Percentiles rank a stretch among this genome's conserved stretches.
Conservation (phyloP, 768 basidiomycete genomes). For the Plicaturopsis crispa region DNA sequence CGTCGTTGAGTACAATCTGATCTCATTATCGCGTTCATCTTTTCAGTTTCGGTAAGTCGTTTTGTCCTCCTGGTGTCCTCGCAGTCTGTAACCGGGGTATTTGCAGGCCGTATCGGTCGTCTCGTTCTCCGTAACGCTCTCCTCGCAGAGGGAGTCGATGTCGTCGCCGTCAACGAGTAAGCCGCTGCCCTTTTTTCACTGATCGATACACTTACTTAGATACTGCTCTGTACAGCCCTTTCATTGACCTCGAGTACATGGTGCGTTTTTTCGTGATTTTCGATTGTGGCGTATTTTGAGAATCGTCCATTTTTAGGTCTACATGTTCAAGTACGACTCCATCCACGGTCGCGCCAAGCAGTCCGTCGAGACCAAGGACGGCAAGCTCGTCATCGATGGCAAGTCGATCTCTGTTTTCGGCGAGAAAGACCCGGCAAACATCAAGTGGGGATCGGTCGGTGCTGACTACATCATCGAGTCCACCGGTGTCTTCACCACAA, state of each 20-base stretch:
- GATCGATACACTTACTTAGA: not conserved
- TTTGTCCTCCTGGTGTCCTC: no score
- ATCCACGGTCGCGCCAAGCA: constrained; percentile 93
- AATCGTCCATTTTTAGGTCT: constrained; percentile 51
- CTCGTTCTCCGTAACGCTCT: constrained; percentile 96
- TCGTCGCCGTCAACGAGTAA: constrained; percentile 93
- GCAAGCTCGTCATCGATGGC: constrained; percentile 84
- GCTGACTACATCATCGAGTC: constrained; percentile 96
- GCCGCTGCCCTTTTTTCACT: constrained; percentile 19
- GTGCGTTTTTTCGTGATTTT: constrained; percentile 28
- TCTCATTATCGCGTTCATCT: constrained; percentile 8
- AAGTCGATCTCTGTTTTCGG: constrained; percentile 70
- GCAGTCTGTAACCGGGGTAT: not conserved
- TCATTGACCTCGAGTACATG: constrained; percentile 98
- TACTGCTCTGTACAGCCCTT: constrained; percentile 65
- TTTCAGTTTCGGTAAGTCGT: constrained; percentile 65
- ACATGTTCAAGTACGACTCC: constrained; percentile 98
- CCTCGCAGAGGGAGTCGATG: constrained; percentile 61
- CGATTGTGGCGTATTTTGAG: constrained; percentile 3
- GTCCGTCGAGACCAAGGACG: constrained; percentile 70
- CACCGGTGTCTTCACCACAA: constrained; percentile 98
- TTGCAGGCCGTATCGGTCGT: constrained; percentile 94
- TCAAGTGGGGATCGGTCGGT: constrained; percentile 73
- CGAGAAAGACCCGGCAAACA: constrained; percentile 82
- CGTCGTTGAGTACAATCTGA: not conserved